Conservation (phyloP, 495 filamentous ascomycete species). For the Xylaria castorea region DNA sequence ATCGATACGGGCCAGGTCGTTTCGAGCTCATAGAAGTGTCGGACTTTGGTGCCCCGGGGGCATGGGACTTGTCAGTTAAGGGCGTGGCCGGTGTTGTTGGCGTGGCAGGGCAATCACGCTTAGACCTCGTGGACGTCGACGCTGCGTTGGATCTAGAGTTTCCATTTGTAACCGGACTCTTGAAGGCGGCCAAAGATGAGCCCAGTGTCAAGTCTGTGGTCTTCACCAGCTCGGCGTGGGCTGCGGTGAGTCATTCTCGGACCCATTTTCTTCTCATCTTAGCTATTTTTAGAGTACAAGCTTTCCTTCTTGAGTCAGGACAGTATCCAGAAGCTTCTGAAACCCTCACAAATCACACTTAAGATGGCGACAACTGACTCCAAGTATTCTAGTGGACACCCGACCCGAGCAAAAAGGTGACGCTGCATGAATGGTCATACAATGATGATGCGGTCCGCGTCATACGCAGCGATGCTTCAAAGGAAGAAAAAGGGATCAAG, state of each 20-base stretch:
- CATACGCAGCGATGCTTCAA: slow-evolving; percentile 26
- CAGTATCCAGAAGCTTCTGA: too few relatives aligned
- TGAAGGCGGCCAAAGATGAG: slow-evolving; percentile 29
- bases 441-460: slow-evolving; percentile 39
- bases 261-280: too few relatives aligned
- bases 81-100: slow-evolving; percentile 37
- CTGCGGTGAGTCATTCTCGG: too few relatives aligned
- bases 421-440: slow-evolving; percentile 32
- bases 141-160: slow-evolving; percentile 25
- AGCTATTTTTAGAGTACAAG: too few relatives aligned
- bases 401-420: slow-evolving; percentile 24
- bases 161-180: slow-evolving; percentile 18
- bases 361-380: too few relatives aligned
- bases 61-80: slow-evolving; percentile 47
- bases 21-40: slow-evolving; percentile 49
- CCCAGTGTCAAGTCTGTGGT: slow-evolving; percentile 33
- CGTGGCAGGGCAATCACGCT: slow-evolving; percentile 23
- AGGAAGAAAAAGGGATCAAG: slow-evolving; percentile 30
- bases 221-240: slow-evolving; percentile 41
- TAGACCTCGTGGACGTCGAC: slow-evolving; percentile 26
- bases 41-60: slow-evolving; percentile 44
- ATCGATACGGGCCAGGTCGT: slow-evolving; percentile 44
- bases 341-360: too few relatives aligned
- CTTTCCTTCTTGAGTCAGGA: too few relatives aligned
- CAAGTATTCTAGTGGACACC: too few relatives aligned